phyloP scores from a whole-genome alignment of 2,329 filamentous ascomycete genomes.

The Chaetomiaceae sp. region DNA sequence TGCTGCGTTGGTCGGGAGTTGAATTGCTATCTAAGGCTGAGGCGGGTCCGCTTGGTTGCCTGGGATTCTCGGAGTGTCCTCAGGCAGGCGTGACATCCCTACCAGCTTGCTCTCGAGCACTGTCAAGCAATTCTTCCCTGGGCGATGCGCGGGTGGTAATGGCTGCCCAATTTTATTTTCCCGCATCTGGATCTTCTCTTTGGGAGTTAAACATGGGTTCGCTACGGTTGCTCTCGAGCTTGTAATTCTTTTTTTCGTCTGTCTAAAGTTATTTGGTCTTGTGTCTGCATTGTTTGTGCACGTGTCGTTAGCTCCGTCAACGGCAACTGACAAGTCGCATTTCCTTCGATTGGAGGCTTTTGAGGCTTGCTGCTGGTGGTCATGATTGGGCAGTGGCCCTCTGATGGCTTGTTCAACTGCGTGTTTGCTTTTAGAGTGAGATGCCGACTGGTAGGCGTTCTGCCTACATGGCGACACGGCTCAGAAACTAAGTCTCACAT shows the following conservation, averaged over 20 bases:
- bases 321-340: no score
- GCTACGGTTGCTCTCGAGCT: slow-evolving; percentile 25
- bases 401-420: no score
- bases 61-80: neutral
- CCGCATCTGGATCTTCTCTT: slow-evolving; percentile 26
- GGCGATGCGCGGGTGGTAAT: slow-evolving; percentile 11
- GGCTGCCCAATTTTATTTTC: slow-evolving; percentile 15
- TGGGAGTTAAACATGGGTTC: slow-evolving; percentile 26
- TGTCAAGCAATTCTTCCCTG: slow-evolving; percentile 11
- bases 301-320: no score
- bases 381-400: no score
- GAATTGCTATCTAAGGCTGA: neutral
- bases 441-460: no score
- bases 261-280: neutral
- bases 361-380: no score
- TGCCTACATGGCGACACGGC: no score
- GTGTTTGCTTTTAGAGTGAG: no score
- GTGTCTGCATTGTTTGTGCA: neutral
- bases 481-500: no score
- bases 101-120: neutral
- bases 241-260: slow-evolving; percentile 25
- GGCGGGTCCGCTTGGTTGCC: neutral
- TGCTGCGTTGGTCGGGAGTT: slow-evolving; percentile 10
- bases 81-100: neutral
- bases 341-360: no score